Evolutionary conservation across 163 green algal genomes (phyloP).

Genomic region (Chlamydomonas reinhardtii): DNA sequence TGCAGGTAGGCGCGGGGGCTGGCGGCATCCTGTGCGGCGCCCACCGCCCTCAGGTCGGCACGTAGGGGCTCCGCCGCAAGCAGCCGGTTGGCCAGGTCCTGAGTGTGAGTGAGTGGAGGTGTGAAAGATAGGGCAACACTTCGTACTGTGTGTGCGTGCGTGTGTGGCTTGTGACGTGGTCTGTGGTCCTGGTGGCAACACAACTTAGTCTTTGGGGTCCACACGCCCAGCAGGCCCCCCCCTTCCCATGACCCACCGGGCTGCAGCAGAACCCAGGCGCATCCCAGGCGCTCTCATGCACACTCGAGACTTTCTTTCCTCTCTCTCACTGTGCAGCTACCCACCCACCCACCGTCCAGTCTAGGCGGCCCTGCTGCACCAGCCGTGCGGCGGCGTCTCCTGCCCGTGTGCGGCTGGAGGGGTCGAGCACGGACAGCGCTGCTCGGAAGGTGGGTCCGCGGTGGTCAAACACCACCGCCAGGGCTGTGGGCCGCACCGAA

Average conservation of each 20-base stretch:
- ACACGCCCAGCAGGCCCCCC: no score
- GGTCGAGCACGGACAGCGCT: constrained; percentile 13
- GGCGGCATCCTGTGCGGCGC: constrained; percentile 2
- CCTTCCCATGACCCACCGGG: no score
- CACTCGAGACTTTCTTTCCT: no score
- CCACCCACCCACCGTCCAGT: constrained; percentile 27
- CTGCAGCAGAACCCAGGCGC: no score
- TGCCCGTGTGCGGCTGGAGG: background rate
- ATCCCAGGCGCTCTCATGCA: no score
- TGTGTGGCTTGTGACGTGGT: no score
- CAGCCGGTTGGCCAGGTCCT: constrained; percentile 34
- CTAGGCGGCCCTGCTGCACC: constrained; percentile 10
- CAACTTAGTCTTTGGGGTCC: no score
- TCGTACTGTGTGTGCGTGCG: no score
- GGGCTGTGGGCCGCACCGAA: constrained; percentile 2
- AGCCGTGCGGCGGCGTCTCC: constrained; percentile 20
- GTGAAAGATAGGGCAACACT: no score
- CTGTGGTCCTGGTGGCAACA: no score
- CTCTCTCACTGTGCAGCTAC: no score
- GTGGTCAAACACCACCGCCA: constrained; percentile 42
- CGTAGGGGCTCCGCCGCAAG: background rate
- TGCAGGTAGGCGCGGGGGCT: constrained; percentile 4
- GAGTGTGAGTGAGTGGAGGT: background rate
- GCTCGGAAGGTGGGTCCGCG: constrained; percentile 20
- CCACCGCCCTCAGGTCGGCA: constrained; percentile 5